These are phyloP conservation scores for Raffaelea deltoideospora DNA, from an alignment of 2,329 filamentous ascomycete genomes.

Conservation along the genomic window DNA sequence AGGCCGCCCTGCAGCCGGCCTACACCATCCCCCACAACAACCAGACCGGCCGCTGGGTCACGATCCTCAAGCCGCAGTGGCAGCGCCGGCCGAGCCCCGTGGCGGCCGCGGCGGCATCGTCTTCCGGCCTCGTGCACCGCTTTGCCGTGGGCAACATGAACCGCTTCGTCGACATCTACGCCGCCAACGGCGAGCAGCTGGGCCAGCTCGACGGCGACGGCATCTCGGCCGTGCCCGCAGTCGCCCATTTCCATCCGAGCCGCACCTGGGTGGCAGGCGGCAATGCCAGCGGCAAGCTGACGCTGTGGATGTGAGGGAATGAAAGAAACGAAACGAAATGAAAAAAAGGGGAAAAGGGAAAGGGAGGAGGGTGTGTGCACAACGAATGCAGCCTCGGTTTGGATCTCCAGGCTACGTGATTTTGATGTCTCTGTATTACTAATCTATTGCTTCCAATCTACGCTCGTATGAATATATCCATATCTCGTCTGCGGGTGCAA, in stretches of 20 bases:
- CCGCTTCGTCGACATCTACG: constrained; percentile 85
- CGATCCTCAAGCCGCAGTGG: constrained; percentile 73
- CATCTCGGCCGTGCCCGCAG: constrained; percentile 88
- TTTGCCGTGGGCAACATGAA: constrained; percentile 97
- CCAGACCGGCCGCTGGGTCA: constrained; percentile 90
- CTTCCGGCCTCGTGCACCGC: no score
- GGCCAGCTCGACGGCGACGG: constrained; percentile 78
- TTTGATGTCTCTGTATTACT: no score
- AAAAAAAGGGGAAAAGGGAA: no score
- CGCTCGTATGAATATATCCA: no score
- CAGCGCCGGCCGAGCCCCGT: constrained; percentile 59
- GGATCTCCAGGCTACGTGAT: no score
- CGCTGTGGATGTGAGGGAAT: constrained; percentile 59
- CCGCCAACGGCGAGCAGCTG: constrained; percentile 67
- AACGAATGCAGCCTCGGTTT: no score
- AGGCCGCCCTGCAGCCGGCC: constrained; percentile 50
- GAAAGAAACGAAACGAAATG: no score
- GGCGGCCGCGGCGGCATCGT: no score
- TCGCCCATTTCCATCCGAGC: constrained; percentile 77
- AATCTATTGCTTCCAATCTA: no score
- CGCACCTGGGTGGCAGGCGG: constrained; percentile 87
- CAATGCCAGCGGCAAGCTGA: constrained; percentile 82
- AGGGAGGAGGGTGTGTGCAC: no score
- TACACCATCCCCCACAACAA: constrained; percentile 74
- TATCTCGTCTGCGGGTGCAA: no score